Base-by-base conservation (phyloP, 192 early-diverging fungal genomes). In the Lunasporangiospora selenospora region DNA sequence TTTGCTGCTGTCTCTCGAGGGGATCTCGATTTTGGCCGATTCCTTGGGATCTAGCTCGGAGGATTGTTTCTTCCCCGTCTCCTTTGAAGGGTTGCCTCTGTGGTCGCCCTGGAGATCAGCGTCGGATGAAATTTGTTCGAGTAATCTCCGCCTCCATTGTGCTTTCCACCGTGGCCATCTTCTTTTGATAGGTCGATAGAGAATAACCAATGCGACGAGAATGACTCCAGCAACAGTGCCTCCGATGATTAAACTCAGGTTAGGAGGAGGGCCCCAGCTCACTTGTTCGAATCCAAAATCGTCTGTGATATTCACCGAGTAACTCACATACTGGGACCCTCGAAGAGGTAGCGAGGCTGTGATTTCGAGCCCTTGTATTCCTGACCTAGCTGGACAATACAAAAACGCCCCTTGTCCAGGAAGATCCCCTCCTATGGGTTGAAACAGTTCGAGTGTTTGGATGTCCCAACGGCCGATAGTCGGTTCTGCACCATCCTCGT, bases 261-360 rank as follows among this genome's bases (percentile, higher is more conserved):
- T n/a, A n/a, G n/a, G n/a, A n/a, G 9, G 27, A 19, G 12, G 13
- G 13, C 11, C 32, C 3, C 26, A 12, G 7, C 4, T 16, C 11
- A 15, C n/a, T n/a, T n/a, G n/a, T n/a, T 18, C 3, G 12, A 15
- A 30, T 16, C 63, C 63, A 34, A 42, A 65, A 6, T 43, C 27
- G 0, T 43, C 53, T 3, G 63, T 50, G 39, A 65, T 65, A 31
- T 57, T 65, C 46, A 57, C n/a, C 21, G n/a, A n/a, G n/a, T n/a
- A n/a, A n/a, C n/a, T n/a, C n/a, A n/a, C n/a, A n/a, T n/a, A n/a
- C n/a, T n/a, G n/a, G n/a, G n/a, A n/a, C n/a, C n/a, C n/a, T n/a
- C n/a, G n/a, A n/a, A n/a, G n/a, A n/a, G n/a, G n/a, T n/a, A n/a
- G n/a, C n/a, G n/a, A n/a, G n/a, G n/a, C n/a, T n/a, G n/a, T n/a